A percentile compares a stretch with the other conserved stretches of the same genome.
phyloP scores from a whole-genome alignment of 495 filamentous ascomycete species.

The Aspergillus diversus region DNA sequence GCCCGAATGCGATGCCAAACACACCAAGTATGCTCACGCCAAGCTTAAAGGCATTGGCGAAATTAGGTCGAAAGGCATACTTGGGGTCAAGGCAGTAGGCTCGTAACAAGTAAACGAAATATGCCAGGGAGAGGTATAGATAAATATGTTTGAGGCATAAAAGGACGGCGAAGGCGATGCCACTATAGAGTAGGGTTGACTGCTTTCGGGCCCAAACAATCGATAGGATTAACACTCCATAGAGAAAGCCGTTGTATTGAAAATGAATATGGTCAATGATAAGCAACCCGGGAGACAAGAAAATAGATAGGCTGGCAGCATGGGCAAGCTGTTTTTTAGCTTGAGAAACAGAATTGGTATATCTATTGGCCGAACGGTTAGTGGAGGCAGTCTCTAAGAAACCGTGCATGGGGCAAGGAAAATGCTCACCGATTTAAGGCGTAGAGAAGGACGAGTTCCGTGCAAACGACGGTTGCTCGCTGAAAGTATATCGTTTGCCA shows the following conservation, averaged over 20 bases:
- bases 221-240: conserved; percentile 84
- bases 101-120: conserved; percentile 89
- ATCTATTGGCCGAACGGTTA: conserved; percentile 49
- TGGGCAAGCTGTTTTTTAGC: conserved; percentile 76
- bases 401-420: background rate
- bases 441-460: conserved; percentile 80
- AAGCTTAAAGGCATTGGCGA: conserved; percentile 80
- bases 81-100: conserved; percentile 83
- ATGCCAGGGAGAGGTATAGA: conserved; percentile 93
- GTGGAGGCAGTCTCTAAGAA: background rate
- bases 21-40: conserved; percentile 70
- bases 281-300: conserved; percentile 88
- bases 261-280: conserved; percentile 99
- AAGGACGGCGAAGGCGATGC: conserved; percentile 78
- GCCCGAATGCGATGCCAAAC: conserved; percentile 86
- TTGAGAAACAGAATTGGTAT: conserved; percentile 66
- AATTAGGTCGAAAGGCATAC: conserved; percentile 74
- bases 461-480: conserved; percentile 81
- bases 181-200: conserved; percentile 76
- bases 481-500: conserved; percentile 96
- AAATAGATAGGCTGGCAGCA: conserved; percentile 82
- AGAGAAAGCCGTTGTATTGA: conserved; percentile 97
- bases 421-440: conserved; percentile 74
- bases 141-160: conserved; percentile 98
- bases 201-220: conserved; percentile 78